Base-by-base conservation (phyloP, 164 flowering plant species). In the Hamamelis virginiana region DNA sequence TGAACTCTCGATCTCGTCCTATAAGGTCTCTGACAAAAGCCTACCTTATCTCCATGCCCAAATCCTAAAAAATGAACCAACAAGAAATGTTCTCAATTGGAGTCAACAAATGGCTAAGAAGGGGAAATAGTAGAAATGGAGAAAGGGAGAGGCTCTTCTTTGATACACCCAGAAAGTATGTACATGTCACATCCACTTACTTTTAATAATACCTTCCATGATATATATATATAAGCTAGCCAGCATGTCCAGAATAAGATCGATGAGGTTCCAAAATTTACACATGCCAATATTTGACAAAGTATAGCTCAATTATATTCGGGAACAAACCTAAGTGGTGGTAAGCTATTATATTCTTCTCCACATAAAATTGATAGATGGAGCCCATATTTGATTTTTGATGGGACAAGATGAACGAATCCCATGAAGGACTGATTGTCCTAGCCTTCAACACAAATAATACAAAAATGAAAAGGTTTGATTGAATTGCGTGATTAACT, bases 401-500 rank as follows among this genome's bases (percentile, higher is more conserved):
- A 55, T 22, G 51, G 62, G 50, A 56, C 51, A 6, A 55, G 5
- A 38, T 56, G 62, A 38, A 8, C 23, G 52, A 55, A 66, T 67
- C 69, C 69, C 59, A 67, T 67, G 69, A 53, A 51, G 60, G 70
- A 58, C 16, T 50, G 53, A 58, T 23, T 68, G 43, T 45, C 41
- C 45, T n/a, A n/a, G n/a, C n/a, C n/a, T 46, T 22, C 8, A 22
- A 66, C 60, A 65, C 8, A 57, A 22, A 45, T 18, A 19, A 44
- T 62, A 62, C 66, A 44, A 43, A 43, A 19, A 9, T 4, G 12
- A 62, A 22, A 46, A n/a, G 53, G 16, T 50, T 41, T 67, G 62
- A 38, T 55, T 67, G 61, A 51, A 38, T 55, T 67, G 61, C 62
- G 51, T 55, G 62, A 67, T 44, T 21, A 67, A 55, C 19, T 23